These are phyloP conservation scores for Erodium texanum DNA, from an alignment of 441 rosid species.

Conservation along the genomic window DNA sequence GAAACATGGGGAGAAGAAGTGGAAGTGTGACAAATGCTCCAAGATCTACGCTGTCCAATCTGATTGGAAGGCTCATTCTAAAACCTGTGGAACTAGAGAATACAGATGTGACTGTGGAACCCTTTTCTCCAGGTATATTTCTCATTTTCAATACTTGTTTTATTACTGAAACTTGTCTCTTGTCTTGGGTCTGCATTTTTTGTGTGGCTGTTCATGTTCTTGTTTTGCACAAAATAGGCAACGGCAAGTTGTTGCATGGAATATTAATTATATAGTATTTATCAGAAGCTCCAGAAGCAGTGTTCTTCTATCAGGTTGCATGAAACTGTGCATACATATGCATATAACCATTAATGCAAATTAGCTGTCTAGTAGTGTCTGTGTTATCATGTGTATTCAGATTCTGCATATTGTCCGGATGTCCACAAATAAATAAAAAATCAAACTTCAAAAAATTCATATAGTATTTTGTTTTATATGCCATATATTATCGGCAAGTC, in stretches of 20 bases:
- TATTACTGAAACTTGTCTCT: conserved; percentile 6
- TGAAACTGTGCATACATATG: not conserved
- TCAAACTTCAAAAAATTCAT: too few species aligned
- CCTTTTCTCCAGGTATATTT: conserved; percentile 62
- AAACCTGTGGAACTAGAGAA: conserved; percentile 77
- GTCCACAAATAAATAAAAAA: too few species aligned
- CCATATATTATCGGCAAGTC: too few species aligned
- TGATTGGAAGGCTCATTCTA: conserved; percentile 69
- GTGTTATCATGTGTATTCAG: too few species aligned
- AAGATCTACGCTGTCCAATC: conserved; percentile 73
- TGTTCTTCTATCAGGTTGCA: not conserved
- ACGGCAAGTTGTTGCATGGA: conserved; percentile 26
- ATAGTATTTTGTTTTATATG: too few species aligned
- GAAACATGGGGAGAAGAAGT: conserved; percentile 69
- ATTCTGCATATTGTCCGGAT: too few species aligned
- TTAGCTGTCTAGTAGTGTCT: too few species aligned
- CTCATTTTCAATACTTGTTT: not conserved
- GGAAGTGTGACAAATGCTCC: conserved; percentile 67
- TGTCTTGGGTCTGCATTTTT: conserved; percentile 7
- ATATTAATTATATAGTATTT: too few species aligned
- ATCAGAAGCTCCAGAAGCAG: not conserved
- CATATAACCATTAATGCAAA: too few species aligned
- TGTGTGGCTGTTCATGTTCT: conserved; percentile 17
- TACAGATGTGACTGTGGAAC: conserved; percentile 89
- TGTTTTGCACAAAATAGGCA: conserved; percentile 38